Conservation (phyloP, 2,329 filamentous ascomycete genomes). For the Pseudopyricularia javanii region DNA sequence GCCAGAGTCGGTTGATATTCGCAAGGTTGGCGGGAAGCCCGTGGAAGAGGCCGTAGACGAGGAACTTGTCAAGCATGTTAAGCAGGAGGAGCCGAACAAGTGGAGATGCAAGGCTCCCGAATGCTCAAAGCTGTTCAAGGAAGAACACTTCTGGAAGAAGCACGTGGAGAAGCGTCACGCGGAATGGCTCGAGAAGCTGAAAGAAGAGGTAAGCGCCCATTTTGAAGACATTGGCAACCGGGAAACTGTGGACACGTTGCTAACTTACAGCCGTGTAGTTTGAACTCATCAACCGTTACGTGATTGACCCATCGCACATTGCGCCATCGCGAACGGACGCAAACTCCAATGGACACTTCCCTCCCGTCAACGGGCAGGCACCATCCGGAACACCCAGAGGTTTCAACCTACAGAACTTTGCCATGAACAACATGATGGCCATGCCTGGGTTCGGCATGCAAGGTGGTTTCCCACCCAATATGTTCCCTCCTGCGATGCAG, state of each 20-base stretch:
- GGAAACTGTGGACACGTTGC: neutral
- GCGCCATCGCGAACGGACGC: slow-evolving; percentile 86
- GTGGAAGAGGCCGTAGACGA: slow-evolving; percentile 78
- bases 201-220: slow-evolving; percentile 58
- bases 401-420: slow-evolving; percentile 72
- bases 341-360: slow-evolving; percentile 93
- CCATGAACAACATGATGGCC: slow-evolving; percentile 45
- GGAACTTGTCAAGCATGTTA: slow-evolving; percentile 76
- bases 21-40: slow-evolving; percentile 81
- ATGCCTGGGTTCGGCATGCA: slow-evolving; percentile 43
- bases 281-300: slow-evolving; percentile 84
- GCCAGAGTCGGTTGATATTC: slow-evolving; percentile 74
- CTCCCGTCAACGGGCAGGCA: slow-evolving; percentile 62
- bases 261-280: slow-evolving; percentile 39
- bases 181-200: slow-evolving; percentile 73
- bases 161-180: slow-evolving; percentile 91
- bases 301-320: slow-evolving; percentile 88
- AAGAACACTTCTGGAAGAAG: slow-evolving; percentile 94
- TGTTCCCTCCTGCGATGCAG: slow-evolving; percentile 37
- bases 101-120: slow-evolving; percentile 94
- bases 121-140: slow-evolving; percentile 94
- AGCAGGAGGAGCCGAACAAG: slow-evolving; percentile 95
- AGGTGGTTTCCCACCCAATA: slow-evolving; percentile 30
- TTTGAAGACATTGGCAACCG: neutral
- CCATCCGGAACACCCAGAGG: slow-evolving; percentile 78